Base-by-base conservation (phyloP, 768 basidiomycete species). In the Termitomyces eurrhizus region DNA sequence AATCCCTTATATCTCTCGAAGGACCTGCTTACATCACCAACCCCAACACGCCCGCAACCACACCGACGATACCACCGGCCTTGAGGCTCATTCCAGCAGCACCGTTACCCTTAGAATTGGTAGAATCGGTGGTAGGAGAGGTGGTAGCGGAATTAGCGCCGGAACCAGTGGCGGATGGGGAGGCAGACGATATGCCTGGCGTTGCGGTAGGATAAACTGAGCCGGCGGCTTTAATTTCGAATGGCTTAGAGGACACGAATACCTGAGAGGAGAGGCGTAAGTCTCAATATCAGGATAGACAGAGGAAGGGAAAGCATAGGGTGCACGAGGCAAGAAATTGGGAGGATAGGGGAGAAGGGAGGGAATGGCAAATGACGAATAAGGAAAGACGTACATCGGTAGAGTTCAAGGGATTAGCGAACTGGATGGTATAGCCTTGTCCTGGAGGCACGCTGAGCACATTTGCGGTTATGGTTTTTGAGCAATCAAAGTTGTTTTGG, bases 401-500 rank as follows among this genome's bases (percentile, higher is more conserved):
- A 54, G 57, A 66, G 72, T 90, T 86, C 60, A 81, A 45, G 4
- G 68, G 57, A 70, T 83, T 78, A 11, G 84, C 78, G 41, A 90
- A 67, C 60, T 71, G 69, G 69, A 90, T 57, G 50, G 73, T 77
- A 72, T 82, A 90, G 52, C 80, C 79, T 21, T 67, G 69, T 3
- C 75, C 80, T 26, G 74, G 71, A n/a, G 77, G 52, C 24, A 77
- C 75, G 66, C 65, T 68, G 42, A 78, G 72, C 70, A 80, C 77
- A 59, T 84, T 73, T 57, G 72, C 66, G 36, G 78, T 80, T 65
- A 89, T 76, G 24, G 70, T 67, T 65, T 78, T 74, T 9, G 86
- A 87, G 72, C 88, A 88, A 52, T 86, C 80, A 55, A 73, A 83
- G 73, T 85, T 85, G 58, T 80, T 65, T 61, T 86, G 69, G 54